Conservation (phyloP, 768 basidiomycete genomes). For the Dacryopinax primogenitus region DNA sequence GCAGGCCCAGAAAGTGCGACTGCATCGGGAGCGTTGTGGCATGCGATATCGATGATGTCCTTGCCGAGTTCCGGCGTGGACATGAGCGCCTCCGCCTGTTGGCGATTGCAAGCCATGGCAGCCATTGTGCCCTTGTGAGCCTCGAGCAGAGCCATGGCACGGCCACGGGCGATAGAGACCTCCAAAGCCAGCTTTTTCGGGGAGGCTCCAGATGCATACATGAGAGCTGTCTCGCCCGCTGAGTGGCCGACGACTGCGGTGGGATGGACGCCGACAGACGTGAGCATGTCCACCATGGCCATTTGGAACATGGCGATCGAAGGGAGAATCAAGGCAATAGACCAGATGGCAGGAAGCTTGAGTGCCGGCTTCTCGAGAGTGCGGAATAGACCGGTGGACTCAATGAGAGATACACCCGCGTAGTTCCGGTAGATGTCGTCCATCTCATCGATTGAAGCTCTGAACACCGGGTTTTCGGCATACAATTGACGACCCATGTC, state of each 20-base stretch:
- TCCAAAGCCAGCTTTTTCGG: constrained; percentile 33
- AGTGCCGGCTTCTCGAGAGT: constrained; percentile 13
- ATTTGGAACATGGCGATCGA: constrained; percentile 37
- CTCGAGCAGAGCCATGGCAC: constrained; percentile 28
- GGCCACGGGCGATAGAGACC: constrained; percentile 34
- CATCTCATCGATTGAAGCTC: constrained; percentile 29
- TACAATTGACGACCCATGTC: constrained; percentile 32
- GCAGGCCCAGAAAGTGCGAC: constrained; percentile 30
- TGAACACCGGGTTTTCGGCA: constrained; percentile 28
- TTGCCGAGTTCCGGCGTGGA: constrained; percentile 15
- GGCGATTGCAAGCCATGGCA: constrained; percentile 29
- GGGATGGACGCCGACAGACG: constrained; percentile 29
- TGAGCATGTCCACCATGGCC: constrained; percentile 33
- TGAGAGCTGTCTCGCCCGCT: constrained; percentile 36
- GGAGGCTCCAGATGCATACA: constrained; percentile 36
- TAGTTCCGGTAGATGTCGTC: constrained; percentile 27
- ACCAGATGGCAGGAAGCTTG: constrained; percentile 21
- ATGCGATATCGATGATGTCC: constrained; percentile 27
- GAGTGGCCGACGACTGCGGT: constrained; percentile 36
- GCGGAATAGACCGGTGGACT: constrained; percentile 30
- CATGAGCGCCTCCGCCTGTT: constrained; percentile 25
- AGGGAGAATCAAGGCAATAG: constrained; percentile 32
- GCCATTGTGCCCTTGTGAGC: constrained; percentile 34
- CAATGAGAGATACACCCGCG: constrained; percentile 30
- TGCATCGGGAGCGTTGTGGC: constrained; percentile 32